phyloP scores from a whole-genome alignment of 208 protist genomes.

The Leishmania guyanensis region DNA sequence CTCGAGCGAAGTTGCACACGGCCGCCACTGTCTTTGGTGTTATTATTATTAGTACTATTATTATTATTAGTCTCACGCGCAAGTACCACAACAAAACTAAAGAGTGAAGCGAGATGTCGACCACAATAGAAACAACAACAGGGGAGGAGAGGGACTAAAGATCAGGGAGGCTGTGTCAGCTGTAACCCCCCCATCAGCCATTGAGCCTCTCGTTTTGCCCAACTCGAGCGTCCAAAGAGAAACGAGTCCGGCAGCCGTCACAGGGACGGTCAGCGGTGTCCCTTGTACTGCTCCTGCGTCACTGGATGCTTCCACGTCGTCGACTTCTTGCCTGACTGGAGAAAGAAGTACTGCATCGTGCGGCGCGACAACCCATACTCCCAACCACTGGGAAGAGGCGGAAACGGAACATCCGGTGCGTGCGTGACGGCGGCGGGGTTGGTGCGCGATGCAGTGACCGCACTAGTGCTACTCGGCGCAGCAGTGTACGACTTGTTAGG shows the following conservation, averaged over 20 bases:
- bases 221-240: not conserved
- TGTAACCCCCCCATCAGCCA: not conserved
- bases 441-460: not conserved
- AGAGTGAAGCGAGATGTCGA: not conserved
- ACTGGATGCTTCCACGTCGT: constrained; percentile 39
- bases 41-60: not conserved
- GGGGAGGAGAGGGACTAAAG: not conserved
- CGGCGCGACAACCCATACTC: constrained; percentile 34
- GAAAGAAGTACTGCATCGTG: constrained; percentile 41
- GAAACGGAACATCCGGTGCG: constrained; percentile 26
- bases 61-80: constrained; percentile 4
- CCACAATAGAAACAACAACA: not conserved
- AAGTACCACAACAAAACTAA: constrained; percentile 1
- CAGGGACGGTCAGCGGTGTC: constrained; percentile 7
- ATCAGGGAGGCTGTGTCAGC: too few species aligned
- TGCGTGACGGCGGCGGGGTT: constrained; percentile 4
- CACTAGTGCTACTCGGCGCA: not conserved
- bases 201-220: not conserved
- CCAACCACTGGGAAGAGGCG: constrained; percentile 30
- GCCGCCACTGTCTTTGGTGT: not conserved
- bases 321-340: constrained; percentile 36
- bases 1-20: not conserved
- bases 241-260: not conserved
- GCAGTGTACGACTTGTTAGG: not conserved
- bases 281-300: constrained; percentile 41